phyloP scores from a whole-genome alignment of 257 asterid genomes.

The Salvia rosmarinus region DNA sequence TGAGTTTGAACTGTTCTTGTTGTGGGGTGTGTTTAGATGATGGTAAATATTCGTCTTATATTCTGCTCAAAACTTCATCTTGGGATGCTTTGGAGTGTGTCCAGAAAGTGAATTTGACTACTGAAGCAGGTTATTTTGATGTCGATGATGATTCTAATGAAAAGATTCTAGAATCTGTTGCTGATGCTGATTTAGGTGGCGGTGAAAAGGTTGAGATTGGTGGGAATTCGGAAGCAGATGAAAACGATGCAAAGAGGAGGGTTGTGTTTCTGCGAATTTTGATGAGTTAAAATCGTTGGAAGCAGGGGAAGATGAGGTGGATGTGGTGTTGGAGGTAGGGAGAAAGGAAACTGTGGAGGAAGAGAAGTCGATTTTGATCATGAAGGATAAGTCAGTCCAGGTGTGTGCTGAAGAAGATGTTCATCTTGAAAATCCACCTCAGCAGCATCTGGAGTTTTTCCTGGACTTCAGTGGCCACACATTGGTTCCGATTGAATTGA shows the following conservation, averaged over 20 bases:
- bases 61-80: constrained; percentile 61
- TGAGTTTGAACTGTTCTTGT: constrained; percentile 67
- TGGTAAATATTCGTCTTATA: constrained; percentile 46
- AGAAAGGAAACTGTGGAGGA: constrained; percentile 34
- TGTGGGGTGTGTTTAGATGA: constrained; percentile 57
- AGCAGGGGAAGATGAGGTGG: constrained; percentile 34
- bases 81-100: constrained; percentile 72
- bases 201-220: constrained; percentile 35
- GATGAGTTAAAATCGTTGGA: constrained; percentile 23
- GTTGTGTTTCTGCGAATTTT: constrained; percentile 23
- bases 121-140: constrained; percentile 27
- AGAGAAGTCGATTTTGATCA: constrained; percentile 31
- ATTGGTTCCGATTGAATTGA: constrained; percentile 67
- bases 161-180: constrained; percentile 29
- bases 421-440: constrained; percentile 47
- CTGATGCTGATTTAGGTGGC: constrained; percentile 23
- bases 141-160: constrained; percentile 15
- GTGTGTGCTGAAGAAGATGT: constrained; percentile 51
- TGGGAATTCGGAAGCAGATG: constrained; percentile 31
- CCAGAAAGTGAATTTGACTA: constrained; percentile 41
- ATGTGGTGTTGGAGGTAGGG: constrained; percentile 28
- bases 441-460: constrained; percentile 85
- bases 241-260: no score
- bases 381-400: constrained; percentile 65
- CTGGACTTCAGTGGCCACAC: constrained; percentile 65